phyloP scores from a whole-genome alignment of 1,284 basidiomycete genomes.

The Ganoderma resinaceum region DNA sequence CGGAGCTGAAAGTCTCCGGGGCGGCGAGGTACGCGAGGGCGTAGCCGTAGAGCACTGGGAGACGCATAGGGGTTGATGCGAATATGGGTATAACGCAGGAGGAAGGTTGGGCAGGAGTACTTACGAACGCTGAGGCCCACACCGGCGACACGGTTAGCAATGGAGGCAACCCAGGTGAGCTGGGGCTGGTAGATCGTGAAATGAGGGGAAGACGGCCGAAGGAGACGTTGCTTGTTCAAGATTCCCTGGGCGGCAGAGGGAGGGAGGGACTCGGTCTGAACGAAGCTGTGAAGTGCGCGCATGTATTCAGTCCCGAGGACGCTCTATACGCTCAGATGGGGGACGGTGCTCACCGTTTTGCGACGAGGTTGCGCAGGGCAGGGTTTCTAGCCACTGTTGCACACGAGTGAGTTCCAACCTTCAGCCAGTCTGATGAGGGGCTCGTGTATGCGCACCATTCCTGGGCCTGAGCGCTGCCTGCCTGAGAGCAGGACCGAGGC shows the following conservation, averaged over 20 bases:
- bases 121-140: constrained; percentile 78
- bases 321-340: background rate
- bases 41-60: constrained; percentile 86
- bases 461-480: constrained; percentile 56
- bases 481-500: constrained; percentile 61
- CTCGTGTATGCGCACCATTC: constrained; percentile 47
- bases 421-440: background rate
- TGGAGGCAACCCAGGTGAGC: constrained; percentile 88
- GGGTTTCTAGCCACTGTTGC: constrained; percentile 38
- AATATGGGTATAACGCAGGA: background rate
- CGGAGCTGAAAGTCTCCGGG: constrained; percentile 84
- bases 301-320: background rate
- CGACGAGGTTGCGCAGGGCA: constrained; percentile 48
- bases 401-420: constrained; percentile 39
- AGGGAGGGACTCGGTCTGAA: constrained; percentile 72
- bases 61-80: constrained; percentile 6
- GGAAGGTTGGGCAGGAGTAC: constrained; percentile 43
- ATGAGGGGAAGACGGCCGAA: constrained; percentile 90
- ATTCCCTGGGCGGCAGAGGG: constrained; percentile 68
- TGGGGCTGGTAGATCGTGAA: constrained; percentile 98
- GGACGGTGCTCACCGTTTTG: constrained; percentile 56
- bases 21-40: constrained; percentile 88
- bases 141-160: constrained; percentile 88
- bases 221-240: constrained; percentile 87
- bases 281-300: constrained; percentile 34